Base-by-base conservation (phyloP, 2,329 filamentous ascomycete genomes). In the Colletotrichum cuscutae region DNA sequence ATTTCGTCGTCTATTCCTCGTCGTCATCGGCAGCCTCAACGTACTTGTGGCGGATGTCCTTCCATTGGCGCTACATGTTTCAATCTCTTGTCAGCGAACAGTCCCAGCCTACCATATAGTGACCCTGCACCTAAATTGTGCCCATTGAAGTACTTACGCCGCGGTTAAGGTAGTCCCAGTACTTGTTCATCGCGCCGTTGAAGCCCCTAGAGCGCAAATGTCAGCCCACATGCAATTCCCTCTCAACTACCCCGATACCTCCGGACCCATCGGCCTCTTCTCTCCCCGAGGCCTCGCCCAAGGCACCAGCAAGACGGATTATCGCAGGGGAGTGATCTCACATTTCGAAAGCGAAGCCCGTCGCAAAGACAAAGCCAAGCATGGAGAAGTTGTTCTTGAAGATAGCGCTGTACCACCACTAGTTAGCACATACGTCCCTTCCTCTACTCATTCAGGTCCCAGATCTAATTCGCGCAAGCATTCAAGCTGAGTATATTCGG, bases 21-120 rank as follows among this genome's bases (percentile, higher is more conserved):
- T 73, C 69, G 76, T 91, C 91, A 76, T 93, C 92, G 69, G 87
- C 90, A 73, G 88, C 88, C 85, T 94, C 86, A 80, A 97, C 84
- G 85, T 98, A 99, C 85, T 90, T 92, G 84, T 92, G 87, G 87
- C 97, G 96, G 88, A 99, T 98, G 84, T 99, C 97, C 90, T 98
- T 98, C 97, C 97, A 98, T 97, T 98, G 96, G 81, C 96, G 95
- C 96, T 98, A 81, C 78, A 60, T 9, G 8, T 19, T 19, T 13
- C 52, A 32, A 28, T 28, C 35, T 58, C 24, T 61, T 61, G 78
- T 84, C 76, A 86, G 82, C 77, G 76, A 71, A 65, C 71, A 46
- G 42, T 46, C 42, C n/a, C 2, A 37, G 22, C 22, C 32, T 19
- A 13, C 8, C 5, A 9, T 6, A 3, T 12, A 35, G 19, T 11